These are phyloP conservation scores for Erythrobasidium hasegawianum DNA, from an alignment of 1,284 basidiomycete genomes.

Conservation along the genomic window DNA sequence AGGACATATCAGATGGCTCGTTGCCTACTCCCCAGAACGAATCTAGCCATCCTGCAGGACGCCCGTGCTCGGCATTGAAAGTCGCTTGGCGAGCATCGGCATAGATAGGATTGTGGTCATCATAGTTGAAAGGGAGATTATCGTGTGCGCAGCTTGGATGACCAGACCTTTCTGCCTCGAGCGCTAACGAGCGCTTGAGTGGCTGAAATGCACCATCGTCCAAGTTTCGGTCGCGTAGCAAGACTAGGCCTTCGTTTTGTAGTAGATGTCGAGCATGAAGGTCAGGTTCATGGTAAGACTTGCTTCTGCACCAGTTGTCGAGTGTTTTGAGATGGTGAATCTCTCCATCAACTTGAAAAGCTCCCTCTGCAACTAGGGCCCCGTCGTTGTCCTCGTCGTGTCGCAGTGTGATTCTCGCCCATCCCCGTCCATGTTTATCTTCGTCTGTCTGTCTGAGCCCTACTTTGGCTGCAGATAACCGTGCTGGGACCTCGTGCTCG, in stretches of 20 bases:
- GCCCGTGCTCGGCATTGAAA: conserved; percentile 23
- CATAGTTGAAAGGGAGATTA: conserved; percentile 61
- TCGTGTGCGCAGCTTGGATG: conserved; percentile 26
- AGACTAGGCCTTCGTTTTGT: conserved; percentile 54
- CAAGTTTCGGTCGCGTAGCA: conserved; percentile 45
- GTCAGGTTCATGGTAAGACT: conserved; percentile 61
- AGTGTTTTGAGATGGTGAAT: conserved; percentile 70
- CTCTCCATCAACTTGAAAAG: conserved; percentile 65
- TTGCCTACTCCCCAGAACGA: conserved; percentile 26
- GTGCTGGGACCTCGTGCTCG: conserved; percentile 33
- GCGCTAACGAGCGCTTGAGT: neutral
- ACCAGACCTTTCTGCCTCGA: neutral
- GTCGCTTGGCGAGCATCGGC: conserved; percentile 25
- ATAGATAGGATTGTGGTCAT: conserved; percentile 58
- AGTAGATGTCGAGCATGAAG: conserved; percentile 63
- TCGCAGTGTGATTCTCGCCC: conserved; percentile 43
- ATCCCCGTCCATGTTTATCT: conserved; percentile 34
- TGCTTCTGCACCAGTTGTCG: conserved; percentile 58
- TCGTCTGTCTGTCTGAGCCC: conserved; percentile 34
- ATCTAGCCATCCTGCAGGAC: conserved; percentile 23
- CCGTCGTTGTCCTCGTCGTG: conserved; percentile 31
- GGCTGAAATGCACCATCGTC: conserved; percentile 23
- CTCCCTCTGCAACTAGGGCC: conserved; percentile 62
- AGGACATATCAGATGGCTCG: conserved; percentile 7
- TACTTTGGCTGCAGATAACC: conserved; percentile 39